These are phyloP conservation scores for Parathielavia hyrcaniae DNA, from an alignment of 495 filamentous ascomycete species.

Conservation along the genomic window DNA sequence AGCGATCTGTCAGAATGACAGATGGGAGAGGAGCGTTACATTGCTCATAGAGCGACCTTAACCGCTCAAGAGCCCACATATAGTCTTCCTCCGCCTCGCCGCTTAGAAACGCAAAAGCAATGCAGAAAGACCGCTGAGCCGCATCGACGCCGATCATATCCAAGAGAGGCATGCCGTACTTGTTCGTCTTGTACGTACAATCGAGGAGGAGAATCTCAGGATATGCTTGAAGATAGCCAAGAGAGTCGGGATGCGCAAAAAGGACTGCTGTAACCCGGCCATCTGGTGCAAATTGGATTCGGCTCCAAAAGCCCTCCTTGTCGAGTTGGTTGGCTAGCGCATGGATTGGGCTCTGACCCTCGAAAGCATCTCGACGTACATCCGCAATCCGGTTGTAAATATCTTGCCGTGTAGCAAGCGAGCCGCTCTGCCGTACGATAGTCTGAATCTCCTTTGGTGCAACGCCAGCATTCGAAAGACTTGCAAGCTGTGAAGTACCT, in stretches of 20 bases:
- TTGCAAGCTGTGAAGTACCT: not conserved
- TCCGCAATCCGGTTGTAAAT: constrained; percentile 2
- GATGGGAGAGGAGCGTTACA: not conserved
- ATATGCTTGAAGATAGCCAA: too few relatives aligned
- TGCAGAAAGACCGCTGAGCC: too few relatives aligned
- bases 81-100: too few relatives aligned
- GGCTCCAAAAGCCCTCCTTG: too few relatives aligned
- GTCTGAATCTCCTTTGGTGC: not conserved
- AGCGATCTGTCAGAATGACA: too few relatives aligned
- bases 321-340: not conserved
- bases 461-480: not conserved
- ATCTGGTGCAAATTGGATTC: not conserved
- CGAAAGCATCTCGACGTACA: not conserved
- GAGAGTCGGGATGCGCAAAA: not conserved
- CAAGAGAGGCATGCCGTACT: not conserved
- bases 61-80: constrained; percentile 1
- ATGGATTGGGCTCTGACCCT: not conserved
- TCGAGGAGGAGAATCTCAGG: not conserved
- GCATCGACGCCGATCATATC: too few relatives aligned
- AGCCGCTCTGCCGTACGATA: not conserved
- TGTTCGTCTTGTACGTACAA: constrained; percentile 3
- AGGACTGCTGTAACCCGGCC: not conserved
- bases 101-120: too few relatives aligned
- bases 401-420: not conserved
- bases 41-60: not conserved